Base-by-base conservation (phyloP, 139 green algal genomes). In the Asterochloris sp. region DNA sequence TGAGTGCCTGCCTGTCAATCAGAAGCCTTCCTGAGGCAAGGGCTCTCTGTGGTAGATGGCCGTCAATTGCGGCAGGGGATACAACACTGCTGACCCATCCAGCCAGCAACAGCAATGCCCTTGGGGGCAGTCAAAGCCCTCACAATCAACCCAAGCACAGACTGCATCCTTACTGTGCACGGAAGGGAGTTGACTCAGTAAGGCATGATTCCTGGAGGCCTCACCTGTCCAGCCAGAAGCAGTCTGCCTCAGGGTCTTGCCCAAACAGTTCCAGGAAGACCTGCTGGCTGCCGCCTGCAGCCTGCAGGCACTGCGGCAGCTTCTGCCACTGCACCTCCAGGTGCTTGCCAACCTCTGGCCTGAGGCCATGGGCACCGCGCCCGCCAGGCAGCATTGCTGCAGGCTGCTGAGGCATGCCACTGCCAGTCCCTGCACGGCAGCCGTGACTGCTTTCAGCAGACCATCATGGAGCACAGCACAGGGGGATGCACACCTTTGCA, bases 191-290 rank as follows among this genome's bases (percentile, higher is more conserved):
- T 54, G 38, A 54, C 38, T 54, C n/a, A n/a, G 38, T 2, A 54
- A 54, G 2, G 38, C 38, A 54, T 54, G 38, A 54, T 54, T 54
- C 4, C 38, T 54, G 28, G 11, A 60, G 27, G 47, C 21, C 80
- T 21, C 78, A 94, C 89, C 92, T 97, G 90, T 98, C 95, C 21
- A 98, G 89, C 95, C 95, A 98, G 80, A 97, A 98, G 13, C 89
- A 91, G 90, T 98, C 89, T 2, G 76, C 71, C 47, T 66, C 85
- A 27, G 61, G 62, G 6, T 73, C 17, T 0, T 26, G n/a, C 73
- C 79, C 89, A 84, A 85, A 88, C 19, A 92, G 85, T 6, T 69
- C 61, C 81, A 54, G 79, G 79, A 89, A 90, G 15, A 90, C 74
- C 66, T 17, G 54, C n/a, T 89, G 80, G 6, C 74, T 76, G 24